Evolutionary conservation across 2,329 filamentous ascomycete genomes (phyloP), one percentile per base, ranked within the genome.

Genomic region (Chaetothyriales sp.): DNA sequence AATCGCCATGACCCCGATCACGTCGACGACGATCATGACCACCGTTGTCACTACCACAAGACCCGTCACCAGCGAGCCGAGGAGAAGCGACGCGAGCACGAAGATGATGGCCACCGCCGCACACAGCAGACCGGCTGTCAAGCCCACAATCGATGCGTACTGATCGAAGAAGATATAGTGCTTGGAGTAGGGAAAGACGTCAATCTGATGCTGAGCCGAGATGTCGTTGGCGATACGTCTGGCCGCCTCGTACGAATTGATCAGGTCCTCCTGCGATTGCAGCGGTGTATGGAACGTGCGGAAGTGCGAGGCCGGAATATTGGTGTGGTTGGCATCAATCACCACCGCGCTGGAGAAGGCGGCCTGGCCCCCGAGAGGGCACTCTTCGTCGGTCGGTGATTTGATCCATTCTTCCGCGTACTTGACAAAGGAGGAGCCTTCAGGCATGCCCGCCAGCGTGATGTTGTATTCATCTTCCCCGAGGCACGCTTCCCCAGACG

Each of bases 131-230:
- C 83, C 80, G 0, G 78, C 83, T 0, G 90, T 89, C 3, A 97
- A 76, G 9, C 77, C 76, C 18, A 94, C 81, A 55, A 98, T 97
- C 53, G 79, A 80, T 5, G 87, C 78, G 64, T 98, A 98, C 66
- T 97, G 92, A 65, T 98, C 92, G 66, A 98, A 98, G 77, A 97
- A 98, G 66, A 98, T 89, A 72, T 98, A 98, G 67, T 95, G 95
- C 55, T 95, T 83, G 60, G 87, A 94, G 72, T 98, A 98, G 0
- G 92, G 88, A 75, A 98, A 98, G 2, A 98, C 83, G 20, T 92
- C 82, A 19, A 86, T 80, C 4, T 82, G 78, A 4, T 89, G 89
- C 49, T 77, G 75, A 50, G 77, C 69, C 13, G 77, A 83, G 49
- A 98, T 82, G 25, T 85, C 83, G 10, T 81, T 71, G 0, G 90